These are phyloP conservation scores for Lotmaria passim DNA, from an alignment of 208 protist species.

Conservation along the genomic window DNA sequence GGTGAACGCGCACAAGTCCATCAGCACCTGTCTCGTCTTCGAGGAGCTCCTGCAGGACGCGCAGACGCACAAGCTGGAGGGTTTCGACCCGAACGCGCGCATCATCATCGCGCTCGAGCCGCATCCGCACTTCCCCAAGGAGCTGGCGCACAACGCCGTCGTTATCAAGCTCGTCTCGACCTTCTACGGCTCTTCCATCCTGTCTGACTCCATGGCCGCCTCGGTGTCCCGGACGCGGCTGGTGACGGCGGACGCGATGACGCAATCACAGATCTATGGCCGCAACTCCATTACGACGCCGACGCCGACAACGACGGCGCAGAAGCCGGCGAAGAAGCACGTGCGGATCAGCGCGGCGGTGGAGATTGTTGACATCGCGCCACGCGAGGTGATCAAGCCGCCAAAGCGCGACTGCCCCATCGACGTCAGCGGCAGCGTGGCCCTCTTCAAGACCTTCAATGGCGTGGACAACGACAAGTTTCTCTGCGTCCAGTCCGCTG, in stretches of 20 bases:
- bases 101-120: constrained; percentile 77
- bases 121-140: constrained; percentile 81
- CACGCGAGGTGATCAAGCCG: constrained; percentile 59
- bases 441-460: constrained; percentile 62
- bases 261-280: constrained; percentile 37
- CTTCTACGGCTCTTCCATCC: constrained; percentile 58
- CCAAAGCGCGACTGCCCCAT: constrained; percentile 47
- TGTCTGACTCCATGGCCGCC: constrained; percentile 63
- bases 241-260: constrained; percentile 62
- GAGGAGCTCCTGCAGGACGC: constrained; percentile 71
- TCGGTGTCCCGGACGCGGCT: constrained; percentile 59
- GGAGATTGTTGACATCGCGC: constrained; percentile 82
- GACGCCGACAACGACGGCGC: constrained; percentile 13
- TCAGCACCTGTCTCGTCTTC: constrained; percentile 67
- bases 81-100: constrained; percentile 54
- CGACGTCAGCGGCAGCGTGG: constrained; percentile 67
- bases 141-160: constrained; percentile 56
- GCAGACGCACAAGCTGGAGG: constrained; percentile 55
- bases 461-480: constrained; percentile 80
- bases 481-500: constrained; percentile 68
- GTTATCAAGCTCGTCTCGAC: constrained; percentile 62
- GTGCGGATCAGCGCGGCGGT: constrained; percentile 82
- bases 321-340: constrained; percentile 49
- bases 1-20: constrained; percentile 86
- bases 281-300: constrained; percentile 6